Percentiles rank a stretch among this genome's conserved stretches.
Evolutionary conservation across 306 rosid genomes (phyloP).

Genomic region (Prunus salicina): DNA sequence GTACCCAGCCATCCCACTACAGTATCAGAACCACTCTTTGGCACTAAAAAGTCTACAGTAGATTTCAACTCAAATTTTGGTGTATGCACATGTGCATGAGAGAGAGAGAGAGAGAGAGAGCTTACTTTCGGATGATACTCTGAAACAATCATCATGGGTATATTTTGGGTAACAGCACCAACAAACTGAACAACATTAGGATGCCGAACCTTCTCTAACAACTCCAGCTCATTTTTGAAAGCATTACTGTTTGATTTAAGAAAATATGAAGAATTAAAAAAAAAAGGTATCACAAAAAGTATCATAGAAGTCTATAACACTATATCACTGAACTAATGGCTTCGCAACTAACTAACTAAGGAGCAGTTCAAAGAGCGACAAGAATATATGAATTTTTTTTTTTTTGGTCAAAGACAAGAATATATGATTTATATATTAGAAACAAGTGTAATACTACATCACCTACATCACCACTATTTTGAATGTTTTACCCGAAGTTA

Average conservation of each 20-base stretch:
- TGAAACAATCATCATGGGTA: constrained; percentile 97
- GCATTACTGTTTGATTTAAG: constrained; percentile 52
- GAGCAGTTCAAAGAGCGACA: neutral
- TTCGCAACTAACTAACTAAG: neutral
- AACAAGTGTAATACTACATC: constrained; percentile 8
- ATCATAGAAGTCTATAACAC: constrained; percentile 12
- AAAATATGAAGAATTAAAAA: neutral
- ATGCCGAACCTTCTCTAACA: constrained; percentile 96
- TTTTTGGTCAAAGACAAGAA: too few relatives aligned
- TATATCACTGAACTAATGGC: neutral
- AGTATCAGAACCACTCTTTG: too few relatives aligned
- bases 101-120: constrained; percentile 19
- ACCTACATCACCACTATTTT: neutral
- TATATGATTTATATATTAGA: constrained; percentile 11
- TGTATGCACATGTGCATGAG: neutral
- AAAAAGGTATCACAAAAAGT: constrained; percentile 14
- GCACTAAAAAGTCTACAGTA: too few relatives aligned
- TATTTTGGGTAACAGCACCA: constrained; percentile 98
- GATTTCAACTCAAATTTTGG: too few relatives aligned
- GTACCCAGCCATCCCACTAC: too few relatives aligned
- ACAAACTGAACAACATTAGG: constrained; percentile 97
- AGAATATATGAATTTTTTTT: neutral
- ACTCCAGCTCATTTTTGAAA: constrained; percentile 84
- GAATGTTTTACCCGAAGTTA: neutral
- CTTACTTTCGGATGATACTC: constrained; percentile 91